These are phyloP conservation scores for Fennellomyces sp. DNA, from an alignment of 371 early-diverging fungal species.

Conservation along the genomic window DNA sequence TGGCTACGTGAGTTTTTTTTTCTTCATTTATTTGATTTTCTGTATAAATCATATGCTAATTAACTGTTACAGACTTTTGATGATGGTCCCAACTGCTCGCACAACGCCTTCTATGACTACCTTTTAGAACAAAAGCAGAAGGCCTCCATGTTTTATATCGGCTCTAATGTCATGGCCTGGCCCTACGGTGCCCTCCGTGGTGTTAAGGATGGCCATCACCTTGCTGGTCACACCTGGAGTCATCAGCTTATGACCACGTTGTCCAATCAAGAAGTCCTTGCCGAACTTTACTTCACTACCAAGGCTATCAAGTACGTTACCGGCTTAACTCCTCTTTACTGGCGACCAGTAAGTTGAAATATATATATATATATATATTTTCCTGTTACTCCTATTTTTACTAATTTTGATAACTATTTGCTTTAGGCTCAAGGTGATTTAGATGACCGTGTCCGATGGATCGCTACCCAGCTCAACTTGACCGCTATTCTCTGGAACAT, in stretches of 20 bases:
- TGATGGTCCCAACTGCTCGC: conserved; percentile 57
- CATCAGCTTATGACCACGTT: conserved; percentile 58
- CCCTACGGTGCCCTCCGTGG: conserved; percentile 57
- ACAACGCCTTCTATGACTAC: conserved; percentile 53
- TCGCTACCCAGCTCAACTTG: conserved; percentile 49
- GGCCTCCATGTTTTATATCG: conserved; percentile 51
- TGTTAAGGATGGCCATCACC: conserved; percentile 53
- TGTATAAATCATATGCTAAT: not conserved
- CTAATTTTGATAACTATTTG: not conserved
- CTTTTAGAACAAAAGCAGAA: conserved; percentile 35
- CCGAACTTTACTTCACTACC: conserved; percentile 58
- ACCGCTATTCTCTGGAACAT: conserved; percentile 54
- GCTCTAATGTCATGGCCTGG: conserved; percentile 52
- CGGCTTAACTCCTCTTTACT: conserved; percentile 58
- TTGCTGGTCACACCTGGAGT: conserved; percentile 61
- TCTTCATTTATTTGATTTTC: not conserved
- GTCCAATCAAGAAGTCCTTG: conserved; percentile 56
- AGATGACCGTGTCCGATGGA: conserved; percentile 59
- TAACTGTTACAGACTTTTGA: conserved; percentile 30
- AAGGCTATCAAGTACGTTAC: conserved; percentile 57
- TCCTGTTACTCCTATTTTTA: not conserved
- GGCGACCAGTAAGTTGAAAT: conserved; percentile 47
- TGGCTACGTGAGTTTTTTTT: conserved; percentile 27
- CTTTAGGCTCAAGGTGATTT: conserved; percentile 51
- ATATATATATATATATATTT: not conserved